Base-by-base conservation (phyloP, 257 asterid species). In the Solanum gracilifrons region DNA sequence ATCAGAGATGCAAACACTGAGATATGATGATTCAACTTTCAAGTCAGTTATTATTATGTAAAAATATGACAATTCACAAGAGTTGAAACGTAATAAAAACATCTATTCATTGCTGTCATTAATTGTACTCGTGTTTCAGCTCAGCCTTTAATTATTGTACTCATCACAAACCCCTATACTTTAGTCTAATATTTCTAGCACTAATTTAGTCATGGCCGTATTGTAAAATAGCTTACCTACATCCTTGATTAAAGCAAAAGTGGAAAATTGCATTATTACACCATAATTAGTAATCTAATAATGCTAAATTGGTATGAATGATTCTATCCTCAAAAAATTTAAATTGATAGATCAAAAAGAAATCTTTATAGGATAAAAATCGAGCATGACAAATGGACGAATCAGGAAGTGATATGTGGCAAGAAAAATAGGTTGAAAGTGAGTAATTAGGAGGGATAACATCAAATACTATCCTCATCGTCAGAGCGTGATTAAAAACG, bases 1-100 rank as follows among this genome's bases (percentile, higher is more conserved):
- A 85, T 87, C 90, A 87, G 90, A 87, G 39, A 80, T 46, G 85
- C 39, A 80, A 80, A 80, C 85, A 46, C 85, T 80, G 85, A 13
- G 85, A 80, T 29, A 29, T 80, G 66, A 79, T 80, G 39, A 80
- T 80, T 80, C 85, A 80, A 80, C 68, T 13, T 80, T 80, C 41
- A 46, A 80, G 85, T 13, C 68, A 43, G 85, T 43, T 46, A 1
- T 23, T 23, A 9, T 62, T 18, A 62, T 62, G 71, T 27, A 16
- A 27, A 80, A 46, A 46, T 16, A 80, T 46, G 85, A 80, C 85
- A 80, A 43, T 48, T 80, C 85, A 80, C 41, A 43, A 46, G 68
- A 75, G 58, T 75, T 10, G 33, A 46, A 75, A 37, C 33, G 33
- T 75, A 75, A 75, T 75, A 37, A 37, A 37, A 75, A 23, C 55